These are phyloP conservation scores for Scheffersomyces segobiensis DNA, from an alignment of 1,139 yeast species.

Conservation along the genomic window DNA sequence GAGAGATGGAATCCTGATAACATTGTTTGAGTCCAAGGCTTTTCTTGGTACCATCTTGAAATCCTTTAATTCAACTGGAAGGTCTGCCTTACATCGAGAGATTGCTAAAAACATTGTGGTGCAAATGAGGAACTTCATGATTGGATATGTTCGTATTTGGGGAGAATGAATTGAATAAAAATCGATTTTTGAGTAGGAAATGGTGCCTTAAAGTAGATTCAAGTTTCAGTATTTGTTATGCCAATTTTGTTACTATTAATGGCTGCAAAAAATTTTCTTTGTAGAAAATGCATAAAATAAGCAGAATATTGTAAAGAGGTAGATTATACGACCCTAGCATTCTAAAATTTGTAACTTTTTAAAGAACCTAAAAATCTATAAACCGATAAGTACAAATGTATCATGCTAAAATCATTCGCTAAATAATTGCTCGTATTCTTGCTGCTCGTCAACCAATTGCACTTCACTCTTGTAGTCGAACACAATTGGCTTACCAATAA, in stretches of 20 bases:
- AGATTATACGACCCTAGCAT: neutral
- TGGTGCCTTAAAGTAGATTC: neutral
- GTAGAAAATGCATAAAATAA: no score
- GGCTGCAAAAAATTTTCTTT: neutral
- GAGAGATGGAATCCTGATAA: constrained; percentile 3
- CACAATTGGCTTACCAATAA: constrained; percentile 55
- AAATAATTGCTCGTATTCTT: constrained; percentile 3
- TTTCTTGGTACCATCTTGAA: constrained; percentile 7
- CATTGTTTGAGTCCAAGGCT: constrained; percentile 6
- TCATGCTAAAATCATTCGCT: neutral
- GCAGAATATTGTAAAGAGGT: neutral
- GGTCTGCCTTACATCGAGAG: neutral
- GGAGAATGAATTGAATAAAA: no score
- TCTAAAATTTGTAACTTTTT: neutral
- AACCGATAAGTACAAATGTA: neutral
- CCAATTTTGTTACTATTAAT: neutral
- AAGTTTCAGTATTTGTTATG: neutral
- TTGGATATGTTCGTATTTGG: neutral
- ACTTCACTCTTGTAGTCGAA: constrained; percentile 12
- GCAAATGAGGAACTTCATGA: neutral
- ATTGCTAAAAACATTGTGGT: neutral
- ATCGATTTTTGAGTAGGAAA: no score
- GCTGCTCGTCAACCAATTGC: constrained; percentile 5
- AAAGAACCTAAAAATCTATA: neutral
- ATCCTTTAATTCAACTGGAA: constrained; percentile 1